Evolutionary conservation across 345 rosid species (phyloP), one percentile per base, ranked within the genome.

Genomic region (Populus davidiana): DNA sequence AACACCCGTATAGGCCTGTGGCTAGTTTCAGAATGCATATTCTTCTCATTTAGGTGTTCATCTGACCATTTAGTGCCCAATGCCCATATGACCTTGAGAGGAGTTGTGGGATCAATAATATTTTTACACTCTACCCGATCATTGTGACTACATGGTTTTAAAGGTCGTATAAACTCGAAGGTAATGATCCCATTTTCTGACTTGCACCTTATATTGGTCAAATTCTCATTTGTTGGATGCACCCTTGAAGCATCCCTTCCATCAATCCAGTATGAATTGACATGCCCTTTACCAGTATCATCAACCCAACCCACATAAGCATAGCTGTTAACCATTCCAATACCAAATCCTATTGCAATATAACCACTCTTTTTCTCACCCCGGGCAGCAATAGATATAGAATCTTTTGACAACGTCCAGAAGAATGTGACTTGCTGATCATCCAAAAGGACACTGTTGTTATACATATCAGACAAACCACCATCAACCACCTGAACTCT

Each of bases 371-470:
- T 96, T 88, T 89, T 96, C 89, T 93, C 97, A 21, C 91, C 97
- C 47, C 96, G 94, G 50, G 92, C 97, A 38, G 99, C 98, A 56
- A 96, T 81, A 47, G 97, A 90, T 87, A 96, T 91, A 0, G 92
- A 85, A 75, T 88, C 94, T 44, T 88, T 77, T 5, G 86, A 83
- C 80, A 93, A 81, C 17, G 90, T 90, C 98, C 99, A 96, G 82
- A 93, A 96, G 85, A 96, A 92, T 18, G 91, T 91, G 75, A 96
- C 97, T 85, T 96, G 98, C 83, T 96, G 99, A 83, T 96, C 97
- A 79, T 92, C 97, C 78, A 96, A 86, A 71, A 91, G 74, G 33
- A 93, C 98, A 76, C 96, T 96, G 83, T 79, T 96, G 83, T 91
- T 91, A 79, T 96, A 96, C 99, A 96, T 96, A 86, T 92, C 98